phyloP scores from a whole-genome alignment of 306 rosid genomes.

The Urtica urens region DNA sequence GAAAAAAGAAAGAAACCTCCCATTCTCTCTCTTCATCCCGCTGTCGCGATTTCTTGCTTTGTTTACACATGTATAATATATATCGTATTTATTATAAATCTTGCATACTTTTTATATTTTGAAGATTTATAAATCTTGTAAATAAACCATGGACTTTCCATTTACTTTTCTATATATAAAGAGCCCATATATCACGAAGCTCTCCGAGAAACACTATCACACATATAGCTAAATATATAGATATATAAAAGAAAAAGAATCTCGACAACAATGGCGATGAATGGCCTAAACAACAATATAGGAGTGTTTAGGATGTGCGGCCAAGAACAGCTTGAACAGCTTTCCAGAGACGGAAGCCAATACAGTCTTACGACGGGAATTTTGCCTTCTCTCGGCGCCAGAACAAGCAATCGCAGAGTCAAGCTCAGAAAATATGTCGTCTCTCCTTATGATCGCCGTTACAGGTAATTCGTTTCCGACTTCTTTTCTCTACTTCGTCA shows the following conservation, averaged over 20 bases:
- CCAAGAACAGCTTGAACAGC: constrained; percentile 41
- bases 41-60: too few species aligned
- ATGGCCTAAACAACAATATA: constrained; percentile 5
- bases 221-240: too few species aligned
- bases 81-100: too few species aligned
- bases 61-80: too few species aligned
- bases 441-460: constrained; percentile 65
- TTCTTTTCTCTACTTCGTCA: background rate
- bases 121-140: too few species aligned
- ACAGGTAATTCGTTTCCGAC: constrained; percentile 35
- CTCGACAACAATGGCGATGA: constrained; percentile 13
- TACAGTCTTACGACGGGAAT: constrained; percentile 67
- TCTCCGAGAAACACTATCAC: too few species aligned
- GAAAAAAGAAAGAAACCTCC: too few species aligned
- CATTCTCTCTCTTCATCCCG: too few species aligned
- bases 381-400: constrained; percentile 76
- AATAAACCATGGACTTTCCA: too few species aligned
- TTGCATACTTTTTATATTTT: too few species aligned
- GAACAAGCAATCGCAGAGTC: constrained; percentile 41
- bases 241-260: background rate
- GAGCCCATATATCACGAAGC: too few species aligned
- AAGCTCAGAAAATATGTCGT: constrained; percentile 33
- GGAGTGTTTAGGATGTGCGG: constrained; percentile 39
- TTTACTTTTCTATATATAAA: too few species aligned
- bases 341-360: constrained; percentile 75